phyloP scores from a whole-genome alignment of 148 eudicot species.

The Bassia scoparia region DNA sequence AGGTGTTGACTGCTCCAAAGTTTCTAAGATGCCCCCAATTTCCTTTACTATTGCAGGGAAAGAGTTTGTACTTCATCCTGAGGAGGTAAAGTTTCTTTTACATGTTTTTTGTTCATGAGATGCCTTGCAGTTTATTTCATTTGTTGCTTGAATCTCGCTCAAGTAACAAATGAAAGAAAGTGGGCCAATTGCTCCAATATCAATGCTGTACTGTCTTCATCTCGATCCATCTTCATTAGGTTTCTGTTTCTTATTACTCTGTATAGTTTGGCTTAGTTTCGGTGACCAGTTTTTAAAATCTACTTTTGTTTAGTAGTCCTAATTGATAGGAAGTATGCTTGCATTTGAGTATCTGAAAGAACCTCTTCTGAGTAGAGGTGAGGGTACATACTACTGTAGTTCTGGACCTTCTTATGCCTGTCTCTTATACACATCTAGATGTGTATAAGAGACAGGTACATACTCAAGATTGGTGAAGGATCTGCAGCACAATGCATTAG shows the following conservation, averaged over 20 bases:
- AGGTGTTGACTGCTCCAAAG: conserved; percentile 54
- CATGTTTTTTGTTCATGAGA: neutral
- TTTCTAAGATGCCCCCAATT: conserved; percentile 68
- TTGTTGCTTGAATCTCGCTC: neutral
- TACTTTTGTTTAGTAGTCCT: neutral
- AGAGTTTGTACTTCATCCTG: conserved; percentile 56
- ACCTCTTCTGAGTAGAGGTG: neutral
- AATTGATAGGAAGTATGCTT: neutral
- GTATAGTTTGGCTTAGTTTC: too few species aligned
- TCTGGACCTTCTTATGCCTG: neutral
- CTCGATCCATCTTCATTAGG: neutral
- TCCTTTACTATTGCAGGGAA: conserved; percentile 78
- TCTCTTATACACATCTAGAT: too few species aligned
- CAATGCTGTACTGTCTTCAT: neutral
- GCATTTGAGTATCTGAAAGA: neutral
- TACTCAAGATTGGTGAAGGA: conserved; percentile 85
- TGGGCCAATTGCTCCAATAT: neutral
- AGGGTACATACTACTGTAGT: neutral
- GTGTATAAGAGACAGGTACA: too few species aligned
- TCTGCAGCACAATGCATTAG: conserved; percentile 75
- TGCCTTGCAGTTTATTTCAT: neutral
- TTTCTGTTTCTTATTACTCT: neutral
- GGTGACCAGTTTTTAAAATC: too few species aligned
- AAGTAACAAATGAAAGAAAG: too few species aligned
- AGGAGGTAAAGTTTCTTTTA: conserved; percentile 51